Base-by-base conservation (phyloP, 768 basidiomycete genomes). In the Termitomyces bulborhizus region DNA sequence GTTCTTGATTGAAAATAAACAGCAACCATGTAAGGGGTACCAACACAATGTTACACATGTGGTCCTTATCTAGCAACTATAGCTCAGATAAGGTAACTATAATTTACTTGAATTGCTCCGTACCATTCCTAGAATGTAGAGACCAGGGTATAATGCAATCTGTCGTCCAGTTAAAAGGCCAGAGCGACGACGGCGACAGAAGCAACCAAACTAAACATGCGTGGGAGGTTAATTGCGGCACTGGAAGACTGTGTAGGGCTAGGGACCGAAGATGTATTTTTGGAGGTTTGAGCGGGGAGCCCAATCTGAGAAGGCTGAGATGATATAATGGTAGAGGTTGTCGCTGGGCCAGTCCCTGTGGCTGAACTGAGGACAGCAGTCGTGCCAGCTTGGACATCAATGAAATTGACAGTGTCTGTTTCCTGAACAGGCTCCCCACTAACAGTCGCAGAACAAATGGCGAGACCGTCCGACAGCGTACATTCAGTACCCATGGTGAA, bases 401-500 rank as follows among this genome's bases (percentile, higher is more conserved):
- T 44, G 42, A n/a, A 47, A 11, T 31, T 31, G 9, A 36, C 45
- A 11, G 61, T 60, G 15, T 60, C 60, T 11, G 67, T 66, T 39
- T 39, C 64, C 13, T 60, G 61, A 27, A 58, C 58, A 27, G 53
- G 43, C 21, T 57, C 53, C 13, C 59, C 63, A 36, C 54, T 57
- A 18, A 55, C 24, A 4, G 53, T 56, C 24, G 51, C 63, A 21
- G 64, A 62, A 53, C 67, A 68, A 26, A 66, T 52, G 3, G 63
- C 67, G 32, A 64, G 53, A 46, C 31, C 51, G 3, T 51, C 54
- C 7, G 59, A 61, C 29, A 65, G 55, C 4, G 58, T 27, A 47
- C 65, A 68, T 4, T 60, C 59, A 15, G 26, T 44, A 18, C 60
- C 63, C 18, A 65, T 27, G 21, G 63, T 65, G 39, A 63, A 59